Evolutionary conservation across 768 basidiomycete species (phyloP), one percentile per base, ranked within the genome.

Genomic region (Dendrothele bispora): DNA sequence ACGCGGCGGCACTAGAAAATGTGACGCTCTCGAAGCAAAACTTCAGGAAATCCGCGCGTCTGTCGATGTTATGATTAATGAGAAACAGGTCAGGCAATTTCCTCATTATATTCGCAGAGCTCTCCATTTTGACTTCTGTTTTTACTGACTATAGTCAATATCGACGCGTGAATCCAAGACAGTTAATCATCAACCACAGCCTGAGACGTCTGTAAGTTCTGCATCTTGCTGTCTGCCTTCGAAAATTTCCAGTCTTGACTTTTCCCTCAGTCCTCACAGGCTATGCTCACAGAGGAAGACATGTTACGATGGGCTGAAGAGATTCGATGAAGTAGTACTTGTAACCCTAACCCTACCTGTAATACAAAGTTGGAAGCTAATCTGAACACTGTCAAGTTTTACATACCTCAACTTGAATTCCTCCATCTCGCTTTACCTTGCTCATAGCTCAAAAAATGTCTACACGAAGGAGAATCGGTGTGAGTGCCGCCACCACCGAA

Each of bases 401-500:
- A n/a, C n/a, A n/a, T n/a, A n/a, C n/a, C n/a, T n/a, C n/a, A n/a
- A n/a, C n/a, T n/a, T n/a, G n/a, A n/a, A n/a, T n/a, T n/a, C n/a
- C n/a, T n/a, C n/a, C n/a, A n/a, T n/a, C n/a, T n/a, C 38, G 15
- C 36, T 32, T 29, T 54, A 18, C 37, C 28, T 41, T 17, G 15
- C 18, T 30, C 25, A 14, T 25, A 28, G 24, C 21, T 25, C n/a
- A 44, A 43, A 20, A 38, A 56, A 88, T 91, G 88, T 72, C 88
- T 38, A 86, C 84, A 25, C 77, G 81, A 65, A 75, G 88, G 55
- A 82, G 86, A 62, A 86, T 90, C 42, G 88, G 88, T 5, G 82
- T 91, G 52, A 87, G 83, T 58, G 73, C 75, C 20, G 84, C 86
- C 39, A 85, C 84, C 41, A 86, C 87, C 3, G 88, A 91, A 63